Evolutionary conservation across 2,329 filamentous ascomycete genomes (phyloP), one percentile per base, ranked within the genome.

Genomic region (Allantophomopsis cytisporea): DNA sequence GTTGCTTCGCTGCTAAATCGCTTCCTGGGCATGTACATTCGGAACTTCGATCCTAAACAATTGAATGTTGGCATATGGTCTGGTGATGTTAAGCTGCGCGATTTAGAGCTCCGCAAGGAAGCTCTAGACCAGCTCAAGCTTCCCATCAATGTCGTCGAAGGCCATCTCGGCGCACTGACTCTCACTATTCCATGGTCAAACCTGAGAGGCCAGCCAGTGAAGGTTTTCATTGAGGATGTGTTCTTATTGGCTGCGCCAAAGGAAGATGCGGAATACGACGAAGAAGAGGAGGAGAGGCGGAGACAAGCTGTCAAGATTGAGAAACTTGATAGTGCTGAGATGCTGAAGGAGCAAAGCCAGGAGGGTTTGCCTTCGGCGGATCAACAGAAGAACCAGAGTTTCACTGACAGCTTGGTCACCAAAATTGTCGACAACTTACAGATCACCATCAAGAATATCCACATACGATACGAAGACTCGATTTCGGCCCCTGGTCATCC

Each of bases 1-100:
- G 91, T 96, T 47, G 87, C 91, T 53, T 93, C 89, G 64, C 72
- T 99, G 69, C 80, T 99, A 53, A 98, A 98, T 69, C 83, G 93
- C 68, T 96, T 98, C 65, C 67, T 99, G 76, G 93, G 91, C 72
- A 94, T 96, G 83, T 98, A 98, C 62, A 89, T 99, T 62, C 88
- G 94, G 73, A 96, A 98, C 64, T 98, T 99, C 60, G 91, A 99
- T 62, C 86, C 91, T 40, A 83, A 86, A 54, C 91, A 98, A 67
- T 73, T 99, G 49, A 98, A 98, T 59, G 88, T 98, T 47, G 91
- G 93, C 47, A 98, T 98, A 54, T 98, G 89, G 91, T 94, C 85
- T 16, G 91, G 93, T 52, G 91, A 99, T 66, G 91, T 98, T 54
- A 94, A 94, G 64, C 72, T 99, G 35, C 80, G 80, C 44, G 80